Base-by-base conservation (phyloP, 768 basidiomycete species). In the Fomitopsis pulvina region DNA sequence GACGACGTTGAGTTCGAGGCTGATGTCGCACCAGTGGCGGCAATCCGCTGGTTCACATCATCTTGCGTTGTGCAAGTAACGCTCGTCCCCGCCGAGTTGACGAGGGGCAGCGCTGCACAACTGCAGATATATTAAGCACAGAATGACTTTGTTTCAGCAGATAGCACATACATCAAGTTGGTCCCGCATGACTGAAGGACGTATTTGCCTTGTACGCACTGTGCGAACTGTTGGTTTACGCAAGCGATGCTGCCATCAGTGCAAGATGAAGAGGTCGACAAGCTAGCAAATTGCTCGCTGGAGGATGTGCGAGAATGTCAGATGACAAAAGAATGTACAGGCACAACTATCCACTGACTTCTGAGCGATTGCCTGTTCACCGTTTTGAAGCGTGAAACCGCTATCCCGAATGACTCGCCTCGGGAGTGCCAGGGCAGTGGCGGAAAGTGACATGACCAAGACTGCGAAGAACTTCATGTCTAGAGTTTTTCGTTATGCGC, bases 61-160 rank as follows among this genome's bases (percentile, higher is more conserved):
- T 66, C 65, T 41, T 68, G 61, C 5, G 78, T 76, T 1, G 74
- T 75, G 63, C 80, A 83, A 26, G 74, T 69, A 50, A 81, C 69
- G 32, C 56, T 68, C 8, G 78, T 80, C 32, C 80, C 81, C 0
- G 71, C 52, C 2, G 66, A 62, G 62, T 76, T 74, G 27, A 72
- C 72, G 24, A 77, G 60, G 12, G 81, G 81, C 28, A 83, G 63
- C 1, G 79, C 79, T 6, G 58, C 60, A 45, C 65, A 66, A 18
- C 61, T 65, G 49, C 5, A n/a, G 29, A 20, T 22, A 10, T 14
- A 8, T 8, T 40, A 41, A 4, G 25, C 39, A 27, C 12, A 45
- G 18, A 41, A 37, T 41, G 1, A 24, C 11, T 28, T 9, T 32
- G 48, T 34, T 25, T 26, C 10, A 22, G 12, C 16, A 4, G 11